Conservation (phyloP, 805 yeast genomes). For the Myxozyma sirexii region DNA sequence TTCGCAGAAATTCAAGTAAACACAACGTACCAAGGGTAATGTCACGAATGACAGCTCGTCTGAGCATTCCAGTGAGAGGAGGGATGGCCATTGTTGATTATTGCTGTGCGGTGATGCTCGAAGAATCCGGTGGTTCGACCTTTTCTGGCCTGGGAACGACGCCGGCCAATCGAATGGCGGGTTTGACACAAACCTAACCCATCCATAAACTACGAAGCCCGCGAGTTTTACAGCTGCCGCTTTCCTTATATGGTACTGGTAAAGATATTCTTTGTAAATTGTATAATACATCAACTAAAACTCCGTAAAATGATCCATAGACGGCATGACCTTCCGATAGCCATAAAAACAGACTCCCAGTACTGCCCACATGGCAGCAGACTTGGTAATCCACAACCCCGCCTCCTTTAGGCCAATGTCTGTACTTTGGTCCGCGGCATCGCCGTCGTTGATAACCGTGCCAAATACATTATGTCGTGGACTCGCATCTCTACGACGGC, state of each 20-base stretch:
- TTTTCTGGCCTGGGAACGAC: not conserved
- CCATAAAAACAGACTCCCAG: conserved; percentile 5
- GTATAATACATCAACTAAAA: not conserved
- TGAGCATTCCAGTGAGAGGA: conserved; percentile 31
- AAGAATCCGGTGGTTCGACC: conserved; percentile 1
- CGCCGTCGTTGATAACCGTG: not conserved
- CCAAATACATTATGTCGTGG: conserved; percentile 4
- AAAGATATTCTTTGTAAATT: not conserved
- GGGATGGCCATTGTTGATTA: conserved; percentile 29
- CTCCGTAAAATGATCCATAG: conserved; percentile 4
- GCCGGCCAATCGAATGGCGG: conserved; percentile 9
- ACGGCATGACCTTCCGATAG: conserved; percentile 2
- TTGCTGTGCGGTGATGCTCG: not conserved
- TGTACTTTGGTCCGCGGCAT: not conserved
- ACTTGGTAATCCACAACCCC: not conserved
- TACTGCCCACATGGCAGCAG: conserved; percentile 3
- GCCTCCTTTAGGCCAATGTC: not conserved
- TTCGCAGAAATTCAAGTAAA: not conserved
- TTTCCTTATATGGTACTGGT: not conserved
- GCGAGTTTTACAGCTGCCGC: not conserved
- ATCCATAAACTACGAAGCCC: not conserved
- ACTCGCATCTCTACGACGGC: not conserved
- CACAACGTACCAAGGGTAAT: conserved; percentile 12
- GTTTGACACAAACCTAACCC: not conserved
- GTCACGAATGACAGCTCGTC: conserved; percentile 19